A percentile compares a stretch with the other conserved stretches of the same genome.
phyloP scores from a whole-genome alignment of 139 green algal species.

The Tetraselmis chui region DNA sequence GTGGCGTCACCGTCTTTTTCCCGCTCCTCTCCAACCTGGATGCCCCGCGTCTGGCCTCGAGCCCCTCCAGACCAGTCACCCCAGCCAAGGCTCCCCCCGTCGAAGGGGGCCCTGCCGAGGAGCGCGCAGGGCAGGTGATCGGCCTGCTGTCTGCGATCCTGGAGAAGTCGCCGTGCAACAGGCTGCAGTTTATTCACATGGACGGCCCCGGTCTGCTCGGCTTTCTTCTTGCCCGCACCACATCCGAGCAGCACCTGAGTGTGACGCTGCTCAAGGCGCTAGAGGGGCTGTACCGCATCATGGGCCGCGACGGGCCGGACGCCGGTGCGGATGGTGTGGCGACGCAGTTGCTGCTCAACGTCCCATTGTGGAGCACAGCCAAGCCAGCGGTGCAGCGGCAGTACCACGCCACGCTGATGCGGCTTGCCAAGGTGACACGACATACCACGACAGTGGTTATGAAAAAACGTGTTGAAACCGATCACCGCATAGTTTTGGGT shows the following conservation, averaged over 20 bases:
- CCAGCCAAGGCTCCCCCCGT: background rate
- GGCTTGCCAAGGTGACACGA: slow-evolving; percentile 28
- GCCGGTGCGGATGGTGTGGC: background rate
- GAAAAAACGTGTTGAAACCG: too few relatives aligned
- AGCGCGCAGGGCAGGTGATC: slow-evolving; percentile 14
- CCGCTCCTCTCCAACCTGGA: slow-evolving; percentile 28
- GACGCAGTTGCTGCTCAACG: slow-evolving; percentile 31
- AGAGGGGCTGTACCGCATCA: slow-evolving; percentile 19
- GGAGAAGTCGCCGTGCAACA: slow-evolving; percentile 29
- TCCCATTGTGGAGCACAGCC: slow-evolving; percentile 30
- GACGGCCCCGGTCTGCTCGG: slow-evolving; percentile 18
- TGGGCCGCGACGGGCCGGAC: background rate
- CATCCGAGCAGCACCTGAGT: slow-evolving; percentile 19
- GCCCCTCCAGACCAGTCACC: background rate
- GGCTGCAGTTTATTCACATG: slow-evolving; percentile 22
- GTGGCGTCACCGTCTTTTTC: slow-evolving; percentile 33
- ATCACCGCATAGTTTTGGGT: too few relatives aligned
- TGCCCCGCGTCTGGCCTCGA: background rate
- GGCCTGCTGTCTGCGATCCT: slow-evolving; percentile 28
- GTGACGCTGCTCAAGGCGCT: slow-evolving; percentile 16
- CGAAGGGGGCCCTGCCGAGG: background rate
- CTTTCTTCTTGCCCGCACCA: slow-evolving; percentile 14
- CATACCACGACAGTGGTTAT: too few relatives aligned
- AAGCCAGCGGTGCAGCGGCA: slow-evolving; percentile 18
- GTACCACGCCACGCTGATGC: slow-evolving; percentile 12